Evolutionary conservation across 2,329 filamentous ascomycete species (phyloP), one percentile per base, ranked within the genome.

Genomic region (Alternaria sp.): DNA sequence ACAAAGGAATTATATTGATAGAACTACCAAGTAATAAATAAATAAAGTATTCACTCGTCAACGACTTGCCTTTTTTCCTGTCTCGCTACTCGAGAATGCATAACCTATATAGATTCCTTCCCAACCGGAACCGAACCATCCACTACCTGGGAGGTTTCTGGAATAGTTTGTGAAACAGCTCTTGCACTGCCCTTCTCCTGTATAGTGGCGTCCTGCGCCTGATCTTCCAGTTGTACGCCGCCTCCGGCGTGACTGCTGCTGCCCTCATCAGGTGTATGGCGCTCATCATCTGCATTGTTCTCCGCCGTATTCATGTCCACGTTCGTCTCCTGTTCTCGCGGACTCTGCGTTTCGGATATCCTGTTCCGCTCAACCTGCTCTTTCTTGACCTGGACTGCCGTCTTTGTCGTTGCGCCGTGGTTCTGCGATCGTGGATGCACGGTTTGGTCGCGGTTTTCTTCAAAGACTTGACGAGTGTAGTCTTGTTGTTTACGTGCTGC

Each of bases 401-500:
- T 8, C n/a, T 57, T 58, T 6, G 55, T 21, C 11, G 55, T 24
- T 21, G 45, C 62, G 26, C 65, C 37, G 29, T 65, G 65, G 26
- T 58, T 54, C 2, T 62, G 65, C 7, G 62, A 36, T 6, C 66
- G 64, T 28, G 68, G 56, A 28, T 73, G 71, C 2, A 68, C 66
- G 2, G 66, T 68, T 23, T 75, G 71, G 13, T 70, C 67, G 14
- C 46, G 56, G 40, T 69, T 65, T 23, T 74, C 68, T 53, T 72
- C 70, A 57, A 76, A 75, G 3, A 75, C 68, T 36, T 74, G 70
- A 17, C 68, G 66, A 21, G 70, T 66, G 34, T 75, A 74, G 48
- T 77, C 73, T 40, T 74, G 69, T 39, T 74, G 65, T 51, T 66
- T 71, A 24, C 68, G 67, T 9, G 72, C 69, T 40, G 71, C 69